Percentiles rank a stretch among this genome's conserved stretches.
phyloP scores from a whole-genome alignment of 2,329 filamentous ascomycete species.

The Diaporthe batatas region DNA sequence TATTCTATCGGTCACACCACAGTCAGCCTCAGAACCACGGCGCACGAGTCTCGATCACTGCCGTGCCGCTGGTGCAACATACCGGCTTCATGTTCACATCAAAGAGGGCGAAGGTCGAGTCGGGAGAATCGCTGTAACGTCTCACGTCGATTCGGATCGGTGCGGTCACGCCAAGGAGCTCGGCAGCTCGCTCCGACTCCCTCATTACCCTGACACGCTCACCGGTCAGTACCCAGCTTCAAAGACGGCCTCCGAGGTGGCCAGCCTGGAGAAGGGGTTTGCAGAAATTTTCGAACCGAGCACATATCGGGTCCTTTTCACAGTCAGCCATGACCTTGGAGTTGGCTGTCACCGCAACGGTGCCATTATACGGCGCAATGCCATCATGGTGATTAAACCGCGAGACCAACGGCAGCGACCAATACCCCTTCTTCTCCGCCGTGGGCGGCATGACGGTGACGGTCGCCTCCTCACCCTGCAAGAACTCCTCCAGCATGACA shows the following conservation, averaged over 20 bases:
- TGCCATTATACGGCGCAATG: constrained; percentile 63
- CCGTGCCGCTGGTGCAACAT: background rate
- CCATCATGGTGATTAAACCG: constrained; percentile 62
- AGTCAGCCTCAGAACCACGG: background rate
- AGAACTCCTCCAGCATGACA: constrained; percentile 62
- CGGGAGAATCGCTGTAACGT: constrained; percentile 4
- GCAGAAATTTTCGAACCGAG: background rate
- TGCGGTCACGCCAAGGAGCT: constrained; percentile 56
- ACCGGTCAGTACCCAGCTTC: background rate
- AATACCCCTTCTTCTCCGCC: constrained; percentile 50
- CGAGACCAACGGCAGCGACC: constrained; percentile 59
- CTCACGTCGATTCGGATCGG: constrained; percentile 62
- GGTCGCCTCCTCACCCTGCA: constrained; percentile 62
- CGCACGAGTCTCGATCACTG: background rate
- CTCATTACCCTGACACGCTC: constrained; percentile 44
- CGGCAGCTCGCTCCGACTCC: constrained; percentile 57
- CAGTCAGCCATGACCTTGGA: constrained; percentile 54
- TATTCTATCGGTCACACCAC: constrained; percentile 46
- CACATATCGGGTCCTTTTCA: constrained; percentile 5
- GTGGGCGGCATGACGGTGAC: constrained; percentile 65
- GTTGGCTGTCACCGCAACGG: constrained; percentile 61
- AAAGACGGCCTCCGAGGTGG: too few relatives aligned
- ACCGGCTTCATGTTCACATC: constrained; percentile 26
- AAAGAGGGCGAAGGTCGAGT: constrained; percentile 1
- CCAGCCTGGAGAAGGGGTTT: too few relatives aligned